phyloP scores from a whole-genome alignment of 2,329 filamentous ascomycete genomes.

The Chaetothyriales sp. region DNA sequence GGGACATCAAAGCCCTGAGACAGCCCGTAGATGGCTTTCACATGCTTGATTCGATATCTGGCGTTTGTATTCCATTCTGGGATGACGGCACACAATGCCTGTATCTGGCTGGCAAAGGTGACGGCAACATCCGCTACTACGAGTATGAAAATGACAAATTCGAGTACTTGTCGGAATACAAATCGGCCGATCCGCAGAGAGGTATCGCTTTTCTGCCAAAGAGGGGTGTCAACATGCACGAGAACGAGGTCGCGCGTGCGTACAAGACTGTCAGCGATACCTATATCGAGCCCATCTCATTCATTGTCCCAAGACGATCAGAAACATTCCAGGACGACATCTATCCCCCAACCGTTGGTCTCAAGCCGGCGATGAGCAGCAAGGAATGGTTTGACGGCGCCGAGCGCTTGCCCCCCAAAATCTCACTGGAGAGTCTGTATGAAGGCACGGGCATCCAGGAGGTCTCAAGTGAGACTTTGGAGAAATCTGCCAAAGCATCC shows the following conservation, averaged over 20 bases:
- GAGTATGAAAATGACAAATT: conserved; percentile 99
- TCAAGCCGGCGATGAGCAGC: conserved; percentile 66
- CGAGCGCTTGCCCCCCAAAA: conserved; percentile 71
- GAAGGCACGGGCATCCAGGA: conserved; percentile 71
- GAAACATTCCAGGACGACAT: conserved; percentile 97
- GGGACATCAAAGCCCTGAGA: conserved; percentile 69
- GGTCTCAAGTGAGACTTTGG: conserved; percentile 44
- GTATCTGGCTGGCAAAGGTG: conserved; percentile 94
- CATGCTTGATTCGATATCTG: conserved; percentile 86
- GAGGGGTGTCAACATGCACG: conserved; percentile 88
- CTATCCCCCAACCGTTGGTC: conserved; percentile 71
- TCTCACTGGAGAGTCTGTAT: conserved; percentile 84
- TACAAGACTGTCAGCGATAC: conserved; percentile 94
- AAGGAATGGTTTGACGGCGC: conserved; percentile 80
- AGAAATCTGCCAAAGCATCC: conserved; percentile 24
- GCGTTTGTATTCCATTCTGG: conserved; percentile 99
- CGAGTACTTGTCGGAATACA: conserved; percentile 92
- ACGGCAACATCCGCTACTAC: conserved; percentile 98
- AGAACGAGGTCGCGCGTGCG: conserved; percentile 88
- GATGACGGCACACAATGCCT: conserved; percentile 91
- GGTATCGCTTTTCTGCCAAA: conserved; percentile 90
- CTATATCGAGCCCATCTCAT: conserved; percentile 94
- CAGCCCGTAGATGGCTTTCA: conserved; percentile 84
- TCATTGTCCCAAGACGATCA: conserved; percentile 85
- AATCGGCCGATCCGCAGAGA: conserved; percentile 87